A percentile compares a stretch with the other conserved stretches of the same genome.
Evolutionary conservation across 257 asterid species (phyloP).

Genomic region (Forsythia viridissima): DNA sequence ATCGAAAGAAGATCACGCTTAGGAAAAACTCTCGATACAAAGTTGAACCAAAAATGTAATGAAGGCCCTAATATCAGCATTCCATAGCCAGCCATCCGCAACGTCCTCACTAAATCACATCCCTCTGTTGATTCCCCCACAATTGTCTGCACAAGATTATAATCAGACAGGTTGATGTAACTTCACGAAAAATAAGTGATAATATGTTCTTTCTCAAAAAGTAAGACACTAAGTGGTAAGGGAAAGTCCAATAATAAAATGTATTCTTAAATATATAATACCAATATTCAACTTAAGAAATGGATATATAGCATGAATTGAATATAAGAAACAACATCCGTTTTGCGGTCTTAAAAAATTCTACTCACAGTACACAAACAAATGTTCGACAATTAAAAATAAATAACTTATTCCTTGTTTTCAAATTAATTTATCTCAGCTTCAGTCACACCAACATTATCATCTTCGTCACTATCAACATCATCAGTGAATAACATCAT

Average conservation of each 20-base stretch:
- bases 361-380: too few relatives aligned
- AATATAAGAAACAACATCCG: too few relatives aligned
- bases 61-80: slow-evolving; percentile 55
- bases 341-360: neutral
- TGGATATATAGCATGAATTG: neutral
- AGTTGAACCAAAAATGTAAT: slow-evolving; percentile 64
- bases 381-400: too few relatives aligned
- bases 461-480: too few relatives aligned
- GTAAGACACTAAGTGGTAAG: neutral
- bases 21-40: slow-evolving; percentile 53
- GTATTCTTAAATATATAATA: too few relatives aligned
- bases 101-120: slow-evolving; percentile 48
- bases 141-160: slow-evolving; percentile 31
- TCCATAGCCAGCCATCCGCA: slow-evolving; percentile 64
- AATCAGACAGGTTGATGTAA: neutral
- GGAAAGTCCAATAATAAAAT: neutral
- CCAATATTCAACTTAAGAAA: too few relatives aligned
- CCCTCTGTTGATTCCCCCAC: slow-evolving; percentile 34
- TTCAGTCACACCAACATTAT: too few relatives aligned
- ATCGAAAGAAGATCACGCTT: slow-evolving; percentile 67
- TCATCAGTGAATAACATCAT: too few relatives aligned
- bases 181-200: neutral
- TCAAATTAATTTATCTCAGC: too few relatives aligned
- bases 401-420: too few relatives aligned
- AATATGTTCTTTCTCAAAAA: neutral